These are phyloP conservation scores for Hyaloscypha hepaticicola DNA, from an alignment of 495 filamentous ascomycete genomes.

Conservation along the genomic window DNA sequence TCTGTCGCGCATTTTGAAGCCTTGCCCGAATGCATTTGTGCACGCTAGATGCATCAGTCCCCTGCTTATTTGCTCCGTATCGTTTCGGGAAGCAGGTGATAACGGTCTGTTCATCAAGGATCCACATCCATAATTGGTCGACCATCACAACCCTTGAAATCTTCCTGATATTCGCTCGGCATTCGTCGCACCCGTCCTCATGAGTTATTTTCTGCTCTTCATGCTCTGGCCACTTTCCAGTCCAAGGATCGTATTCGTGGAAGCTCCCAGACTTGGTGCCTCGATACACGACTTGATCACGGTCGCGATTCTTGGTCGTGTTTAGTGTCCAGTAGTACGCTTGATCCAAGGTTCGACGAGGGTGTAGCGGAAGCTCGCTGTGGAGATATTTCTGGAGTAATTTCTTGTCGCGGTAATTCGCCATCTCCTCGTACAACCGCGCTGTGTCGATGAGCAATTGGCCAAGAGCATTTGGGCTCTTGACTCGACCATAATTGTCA, in stretches of 20 bases:
- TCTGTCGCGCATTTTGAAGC: conserved; percentile 30
- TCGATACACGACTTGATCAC: conserved; percentile 69
- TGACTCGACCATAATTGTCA: conserved; percentile 10
- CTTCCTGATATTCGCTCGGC: neutral
- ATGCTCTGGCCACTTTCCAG: neutral
- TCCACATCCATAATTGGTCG: conserved; percentile 76
- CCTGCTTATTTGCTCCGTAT: conserved; percentile 60
- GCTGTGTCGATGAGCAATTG: conserved; percentile 6
- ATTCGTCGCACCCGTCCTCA: neutral
- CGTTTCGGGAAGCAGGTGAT: conserved; percentile 68
- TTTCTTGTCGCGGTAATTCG: conserved; percentile 48
- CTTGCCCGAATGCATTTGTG: conserved; percentile 54
- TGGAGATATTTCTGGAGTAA: conserved; percentile 58
- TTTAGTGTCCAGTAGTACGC: conserved; percentile 63
- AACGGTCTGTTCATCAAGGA: conserved; percentile 58
- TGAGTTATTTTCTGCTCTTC: conserved; percentile 24
- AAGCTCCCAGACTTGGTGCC: conserved; percentile 24
- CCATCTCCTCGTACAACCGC: conserved; percentile 21
- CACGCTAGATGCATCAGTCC: conserved; percentile 62
- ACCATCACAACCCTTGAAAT: conserved; percentile 68
- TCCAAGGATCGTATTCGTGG: conserved; percentile 4
- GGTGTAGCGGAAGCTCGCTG: conserved; percentile 57
- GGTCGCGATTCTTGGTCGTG: conserved; percentile 58
- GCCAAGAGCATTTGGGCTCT: neutral
- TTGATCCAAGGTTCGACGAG: conserved; percentile 68